These are phyloP conservation scores for Elongisporangium undulatum DNA, from an alignment of 352 stramenopile species.

Conservation along the genomic window DNA sequence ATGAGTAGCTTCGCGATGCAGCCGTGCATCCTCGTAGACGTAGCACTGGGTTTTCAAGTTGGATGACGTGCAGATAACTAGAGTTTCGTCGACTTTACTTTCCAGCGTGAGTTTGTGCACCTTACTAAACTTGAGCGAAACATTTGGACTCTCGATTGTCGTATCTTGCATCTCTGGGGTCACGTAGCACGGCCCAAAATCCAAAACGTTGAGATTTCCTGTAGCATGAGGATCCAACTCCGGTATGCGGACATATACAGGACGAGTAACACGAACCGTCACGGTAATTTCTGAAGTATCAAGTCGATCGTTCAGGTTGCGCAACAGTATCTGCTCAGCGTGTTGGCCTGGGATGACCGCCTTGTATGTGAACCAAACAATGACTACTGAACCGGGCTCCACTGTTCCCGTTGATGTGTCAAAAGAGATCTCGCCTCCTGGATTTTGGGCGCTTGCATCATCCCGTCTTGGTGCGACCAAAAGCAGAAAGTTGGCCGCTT, in stretches of 20 bases:
- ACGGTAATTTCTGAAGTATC: conserved; percentile 70
- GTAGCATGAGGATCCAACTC: conserved; percentile 77
- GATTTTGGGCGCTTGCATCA: conserved; percentile 14
- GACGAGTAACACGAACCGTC: conserved; percentile 58
- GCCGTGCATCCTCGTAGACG: conserved; percentile 70
- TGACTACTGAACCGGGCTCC: conserved; percentile 35
- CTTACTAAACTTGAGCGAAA: conserved; percentile 82
- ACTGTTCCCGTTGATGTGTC: conserved; percentile 72
- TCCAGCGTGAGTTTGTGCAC: conserved; percentile 79
- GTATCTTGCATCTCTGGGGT: conserved; percentile 83
- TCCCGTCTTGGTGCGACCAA: conserved; percentile 42
- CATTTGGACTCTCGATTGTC: conserved; percentile 64
- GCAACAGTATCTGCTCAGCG: conserved; percentile 71
- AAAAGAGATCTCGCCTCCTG: conserved; percentile 63
- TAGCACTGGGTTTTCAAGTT: conserved; percentile 90
- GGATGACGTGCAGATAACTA: conserved; percentile 76
- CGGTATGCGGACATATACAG: conserved; percentile 82
- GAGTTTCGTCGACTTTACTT: conserved; percentile 70
- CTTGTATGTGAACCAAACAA: conserved; percentile 68
- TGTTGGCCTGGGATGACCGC: conserved; percentile 63
- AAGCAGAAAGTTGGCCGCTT: conserved; percentile 71
- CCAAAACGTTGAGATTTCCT: conserved; percentile 64
- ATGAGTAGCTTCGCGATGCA: conserved; percentile 70
- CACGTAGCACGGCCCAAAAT: conserved; percentile 81
- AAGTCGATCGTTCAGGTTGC: conserved; percentile 78